Evolutionary conservation across 176 grass and related monocot species (phyloP).

Genomic region (Themeda triandra): DNA sequence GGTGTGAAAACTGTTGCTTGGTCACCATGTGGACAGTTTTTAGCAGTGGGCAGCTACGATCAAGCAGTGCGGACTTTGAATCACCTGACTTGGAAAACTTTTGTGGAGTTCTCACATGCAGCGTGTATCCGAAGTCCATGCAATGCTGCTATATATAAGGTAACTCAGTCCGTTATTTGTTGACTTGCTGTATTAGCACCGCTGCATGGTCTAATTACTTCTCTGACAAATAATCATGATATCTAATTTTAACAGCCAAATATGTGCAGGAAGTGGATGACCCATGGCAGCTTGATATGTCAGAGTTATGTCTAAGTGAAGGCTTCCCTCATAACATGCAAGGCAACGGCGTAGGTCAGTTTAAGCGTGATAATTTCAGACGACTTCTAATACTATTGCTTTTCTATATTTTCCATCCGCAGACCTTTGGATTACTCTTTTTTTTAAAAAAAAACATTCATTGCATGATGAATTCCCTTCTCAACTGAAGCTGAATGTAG

Average conservation of each 20-base stretch:
- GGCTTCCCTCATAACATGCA: slow-evolving; percentile 69
- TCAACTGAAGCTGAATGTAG: background rate
- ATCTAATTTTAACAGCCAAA: slow-evolving; percentile 24
- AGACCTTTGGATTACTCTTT: background rate
- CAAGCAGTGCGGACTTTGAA: slow-evolving; percentile 77
- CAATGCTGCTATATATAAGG: slow-evolving; percentile 81
- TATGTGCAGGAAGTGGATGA: slow-evolving; percentile 81
- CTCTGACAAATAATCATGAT: background rate
- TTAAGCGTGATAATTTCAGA: background rate
- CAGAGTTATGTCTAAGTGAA: slow-evolving; percentile 71
- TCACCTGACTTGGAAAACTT: slow-evolving; percentile 97
- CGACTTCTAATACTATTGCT: background rate
- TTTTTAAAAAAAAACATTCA: background rate
- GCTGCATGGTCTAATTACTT: background rate
- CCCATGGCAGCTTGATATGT: slow-evolving; percentile 89
- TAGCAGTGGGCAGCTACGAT: slow-evolving; percentile 96
- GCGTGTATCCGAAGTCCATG: slow-evolving; percentile 62
- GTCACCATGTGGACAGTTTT: slow-evolving; percentile 91
- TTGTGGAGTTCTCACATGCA: slow-evolving; percentile 85
- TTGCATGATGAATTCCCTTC: slow-evolving; percentile 4
- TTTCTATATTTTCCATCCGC: slow-evolving; percentile 18
- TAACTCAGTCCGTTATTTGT: slow-evolving; percentile 30
- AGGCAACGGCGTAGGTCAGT: slow-evolving; percentile 56
- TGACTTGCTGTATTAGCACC: background rate
- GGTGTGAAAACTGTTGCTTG: slow-evolving; percentile 95